Evolutionary conservation across 202 grass and related monocot genomes (phyloP), one percentile per base, ranked within the genome.

Genomic region (Zoysia matrella): DNA sequence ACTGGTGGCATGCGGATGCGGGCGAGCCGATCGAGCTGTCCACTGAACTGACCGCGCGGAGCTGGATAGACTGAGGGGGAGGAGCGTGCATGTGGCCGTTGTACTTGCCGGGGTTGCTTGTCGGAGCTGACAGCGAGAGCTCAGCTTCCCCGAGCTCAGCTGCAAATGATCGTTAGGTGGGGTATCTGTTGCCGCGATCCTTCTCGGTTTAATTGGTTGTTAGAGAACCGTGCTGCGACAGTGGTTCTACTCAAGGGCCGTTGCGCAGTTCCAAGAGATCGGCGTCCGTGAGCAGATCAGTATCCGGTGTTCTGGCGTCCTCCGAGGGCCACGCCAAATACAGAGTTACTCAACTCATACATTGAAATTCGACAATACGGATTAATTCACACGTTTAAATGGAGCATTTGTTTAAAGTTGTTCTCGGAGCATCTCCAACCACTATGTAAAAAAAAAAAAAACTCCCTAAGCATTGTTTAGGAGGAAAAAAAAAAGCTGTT

Each of bases 151-250:
- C 22, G 22, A 30, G 22, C 22, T 30, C 36, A 4, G 13, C 51
- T 51, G 58, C 74, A 52, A 77, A 65, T 77, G 74, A 65, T 52
- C 57, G 45, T 46, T 77, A 49, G 46, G 14, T 15, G 1, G 5
- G 42, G 11, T 60, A n/a, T 39, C 40, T 42, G 12, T 30, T 13
- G 62, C 55, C 55, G 30, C 42, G 62, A 65, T 65, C 62, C 62
- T 65, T 11, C 41, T 11, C 42, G 53, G 11, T 60, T 22, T 8
- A 3, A 30, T 30, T 54, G 72, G 72, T 30, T 58, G 54, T 46
- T 58, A n/a, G 11, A 56, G 39, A 73, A 73, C 51, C 54, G 72
- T 60, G 72, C 72, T 60, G 72, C 72, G 54, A 60, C 72, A 74
- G 6, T 30, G 42, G 36, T 5, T 4, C 49, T 15, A 57, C n/a